Evolutionary conservation across 192 early-diverging fungal species (phyloP), one percentile per base, ranked within the genome.

Genomic region (Obelidium mucronatum): DNA sequence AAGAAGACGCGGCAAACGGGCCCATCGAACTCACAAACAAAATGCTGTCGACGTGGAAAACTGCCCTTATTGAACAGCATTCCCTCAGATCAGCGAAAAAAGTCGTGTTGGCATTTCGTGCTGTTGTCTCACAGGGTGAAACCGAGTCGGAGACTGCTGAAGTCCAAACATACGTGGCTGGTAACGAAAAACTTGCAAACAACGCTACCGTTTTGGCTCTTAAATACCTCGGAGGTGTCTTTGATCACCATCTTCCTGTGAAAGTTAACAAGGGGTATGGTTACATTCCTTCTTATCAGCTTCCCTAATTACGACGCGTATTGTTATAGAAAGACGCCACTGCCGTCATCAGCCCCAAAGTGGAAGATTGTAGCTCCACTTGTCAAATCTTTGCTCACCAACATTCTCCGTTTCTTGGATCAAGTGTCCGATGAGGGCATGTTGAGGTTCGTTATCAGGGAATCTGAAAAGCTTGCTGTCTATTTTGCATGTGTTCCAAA

Each of bases 401-500:
- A 89, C 61, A 73, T 94, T 1, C 71, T 96, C 24, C 85, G 90
- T 80, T 82, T 98, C 67, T 78, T 97, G 68, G 87, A 86, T 73
- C 89, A 93, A 70, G 89, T 96, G 83, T 94, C 96, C 51, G 94
- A 96, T 63, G 67, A 89, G 42, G 88, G 88, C 55, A 95, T 98
- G 91, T 84, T 94, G 42, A 90, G 91, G 76, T 94, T 95, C 79
- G 83, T 95, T 28, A 80, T 97, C 53, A 90, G 93, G 65, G 92
- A 97, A 78, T 90, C 91, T 17, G 92, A 95, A 79, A 87, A 90
- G 56, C 80, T 84, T 55, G 86, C 90, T 33, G 83, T 84, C 30
- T 97, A 95, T 80, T 92, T 94, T 81, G 90, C 85, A 26, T 93
- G 92, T 63, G 95, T 96, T 81, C 88, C 89, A 30, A 92, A 92